Base-by-base conservation (phyloP, 768 basidiomycete species). In the Hirschioporus abietinus region DNA sequence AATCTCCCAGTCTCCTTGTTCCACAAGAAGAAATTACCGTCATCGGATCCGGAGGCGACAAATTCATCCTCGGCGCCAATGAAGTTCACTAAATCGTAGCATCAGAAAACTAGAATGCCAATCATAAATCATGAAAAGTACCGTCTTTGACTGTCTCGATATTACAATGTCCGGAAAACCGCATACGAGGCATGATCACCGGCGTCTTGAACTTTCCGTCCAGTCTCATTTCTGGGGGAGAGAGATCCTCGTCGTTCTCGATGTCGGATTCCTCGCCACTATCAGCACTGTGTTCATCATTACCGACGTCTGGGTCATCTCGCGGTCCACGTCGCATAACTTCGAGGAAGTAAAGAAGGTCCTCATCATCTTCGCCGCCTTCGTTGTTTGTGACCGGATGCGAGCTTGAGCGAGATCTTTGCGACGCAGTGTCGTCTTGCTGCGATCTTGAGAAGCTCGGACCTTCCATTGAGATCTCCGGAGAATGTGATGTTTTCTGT, bases 1-100 rank as follows among this genome's bases (percentile, higher is more conserved):
- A 95, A 75, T 15, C 75, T 75, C 0, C 87, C 88, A 18, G 83
- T 83, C 20, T 77, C 75, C 72, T 95, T 95, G 67, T 85, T 80
- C 94, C 94, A 96, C 17, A 95, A 80, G 74, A 96, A 96, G 75
- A 91, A 88, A 73, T 92, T 88, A 0, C 91, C 91, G 69, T 95
- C 93, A 71, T 96, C 94, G 4, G 90, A 93, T 7, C 94, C 94
- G 25, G 92, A 93, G 15, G 85, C 81, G 24, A 96, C 84, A 66
- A 83, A 91, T 75, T 95, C 90, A 64, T 93, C 90, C 58, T 77
- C 76, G 7, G 89, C 87, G 0, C 94, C 94, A 52, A 95, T 77
- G 74, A 93, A 95, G 74, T 93, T 95, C 42, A 93, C 93, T 94
- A 67, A 0, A 66, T 66, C 66, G 15, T 20, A 36, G 63, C 61